Percentiles rank a stretch among this genome's conserved stretches.
These are phyloP conservation scores for Salix brachista DNA, from an alignment of 345 rosid genomes.

Conservation along the genomic window DNA sequence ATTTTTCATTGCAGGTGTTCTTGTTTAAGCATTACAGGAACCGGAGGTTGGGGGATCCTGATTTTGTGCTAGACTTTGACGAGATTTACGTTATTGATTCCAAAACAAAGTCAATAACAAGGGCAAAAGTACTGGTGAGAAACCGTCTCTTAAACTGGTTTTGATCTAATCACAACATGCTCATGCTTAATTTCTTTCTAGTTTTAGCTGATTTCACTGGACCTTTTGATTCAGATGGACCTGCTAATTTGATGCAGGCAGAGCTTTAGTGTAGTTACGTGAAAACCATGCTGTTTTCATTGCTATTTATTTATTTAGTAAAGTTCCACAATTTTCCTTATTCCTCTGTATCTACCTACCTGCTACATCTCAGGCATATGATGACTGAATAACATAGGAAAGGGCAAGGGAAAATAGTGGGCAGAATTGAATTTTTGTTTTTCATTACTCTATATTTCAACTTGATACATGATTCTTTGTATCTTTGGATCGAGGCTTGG, in stretches of 20 bases:
- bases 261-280: not conserved
- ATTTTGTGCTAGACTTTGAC: constrained; percentile 88
- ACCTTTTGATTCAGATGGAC: not conserved
- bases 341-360: not conserved
- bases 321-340: not conserved
- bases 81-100: constrained; percentile 90
- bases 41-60: constrained; percentile 78
- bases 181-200: not conserved
- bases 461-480: not conserved
- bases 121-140: constrained; percentile 86
- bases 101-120: constrained; percentile 78
- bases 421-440: not conserved
- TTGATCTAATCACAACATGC: not conserved
- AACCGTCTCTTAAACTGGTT: not conserved
- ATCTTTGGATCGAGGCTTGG: not conserved
- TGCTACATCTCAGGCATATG: not conserved
- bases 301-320: not conserved
- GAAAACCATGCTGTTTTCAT: not conserved
- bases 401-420: not conserved
- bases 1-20: constrained; percentile 55
- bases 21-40: constrained; percentile 83
- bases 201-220: not conserved
- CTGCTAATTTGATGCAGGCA: not conserved
- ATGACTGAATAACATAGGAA: not conserved
- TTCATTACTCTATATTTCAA: not conserved